Evolutionary conservation across 108 stramenopile species (phyloP), one percentile per base, ranked within the genome.

Genomic region (Cyclotella distinguenda): DNA sequence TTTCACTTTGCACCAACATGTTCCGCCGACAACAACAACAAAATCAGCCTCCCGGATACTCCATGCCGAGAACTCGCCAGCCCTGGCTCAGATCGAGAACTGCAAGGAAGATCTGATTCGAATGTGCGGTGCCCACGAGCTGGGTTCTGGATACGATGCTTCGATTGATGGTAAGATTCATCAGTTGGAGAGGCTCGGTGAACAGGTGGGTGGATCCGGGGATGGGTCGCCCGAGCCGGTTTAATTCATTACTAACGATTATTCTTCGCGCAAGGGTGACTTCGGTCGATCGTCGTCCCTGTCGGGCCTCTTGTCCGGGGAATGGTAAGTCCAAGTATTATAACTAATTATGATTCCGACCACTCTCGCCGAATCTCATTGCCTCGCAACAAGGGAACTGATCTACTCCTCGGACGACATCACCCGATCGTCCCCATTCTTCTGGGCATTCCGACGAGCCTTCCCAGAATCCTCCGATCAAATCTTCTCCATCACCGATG

Each of bases 371-470:
- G n/a, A 48, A 23, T 13, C 21, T 4, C 21, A 18, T 9, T 1
- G 10, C 25, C 21, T 11, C 21, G 46, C 21, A 1, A 16, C 39
- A 52, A 81, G 88, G 90, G 91, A 89, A 46, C 62, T 87, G 2
- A 51, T 93, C 22, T 89, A 88, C 69, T 72, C 88, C n/a, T 79
- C 86, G 0, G 88, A 89, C 56, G 91, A 93, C 50, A 72, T 69
- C 32, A 93, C 91, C 0, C 75, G 91, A 27, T 88, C 88, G 16
- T 82, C 80, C 51, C 91, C 91, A 15, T 93, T 93, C 77, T 93
- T 93, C 68, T 93, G 91, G 91, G 91, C 91, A 7, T 93, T 93
- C 55, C 71, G 76, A 40, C 76, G 82, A 44, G 91, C 91, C 25
- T 87, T 88, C 46, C 86, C 87, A 6, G 86, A 88, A n/a, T 65